Base-by-base conservation (phyloP, 495 filamentous ascomycete species). In the Lophium mytilinum region DNA sequence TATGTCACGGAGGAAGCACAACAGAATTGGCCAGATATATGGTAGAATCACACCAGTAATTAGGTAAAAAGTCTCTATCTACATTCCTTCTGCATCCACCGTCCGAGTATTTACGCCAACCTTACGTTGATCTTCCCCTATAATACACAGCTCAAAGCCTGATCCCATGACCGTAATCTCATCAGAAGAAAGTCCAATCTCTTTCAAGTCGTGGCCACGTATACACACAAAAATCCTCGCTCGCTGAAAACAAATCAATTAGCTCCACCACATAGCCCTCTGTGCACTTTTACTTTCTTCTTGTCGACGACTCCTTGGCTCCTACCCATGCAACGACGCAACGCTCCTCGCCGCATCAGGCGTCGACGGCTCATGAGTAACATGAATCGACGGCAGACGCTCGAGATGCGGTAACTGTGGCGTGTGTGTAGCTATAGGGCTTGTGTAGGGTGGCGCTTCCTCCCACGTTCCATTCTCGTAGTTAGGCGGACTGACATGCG, bases 371-470 rank as follows among this genome's bases (percentile, higher is more conserved):
- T 62, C 59, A 1, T 39, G 12, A 3, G 63, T 66, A 37, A 66
- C 42, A 24, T 63, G 60, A 21, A 66, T 66, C 17, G 54, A 58
- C 1, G 63, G 63, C 17, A 66, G 37, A 12, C 56, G 30, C 37
- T 63, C 60, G 10, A 66, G 19, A 3, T 7, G 24, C 10, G 63
- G 63, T 8, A 66, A 30, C 46, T 63, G 60, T 9, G 60, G 63
- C 18, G 60, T 56, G 8, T 55, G 39, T 4, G 56, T 57, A 4
- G 10, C 36, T 0, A 61, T 50, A 15, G 60, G 63, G 21, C 63
- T 66, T 34, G 60, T 56, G 41, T 66, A 66, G 24, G 57, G 62
- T 18, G 63, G 63, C 8, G 63, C 60, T 24, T 63, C 60, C 47
- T 66, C 63, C 11, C 11, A 50, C 9, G 14, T 3, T 21, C 43